Conservation (phyloP, 2,329 filamentous ascomycete species). For the Venturia effusa region DNA sequence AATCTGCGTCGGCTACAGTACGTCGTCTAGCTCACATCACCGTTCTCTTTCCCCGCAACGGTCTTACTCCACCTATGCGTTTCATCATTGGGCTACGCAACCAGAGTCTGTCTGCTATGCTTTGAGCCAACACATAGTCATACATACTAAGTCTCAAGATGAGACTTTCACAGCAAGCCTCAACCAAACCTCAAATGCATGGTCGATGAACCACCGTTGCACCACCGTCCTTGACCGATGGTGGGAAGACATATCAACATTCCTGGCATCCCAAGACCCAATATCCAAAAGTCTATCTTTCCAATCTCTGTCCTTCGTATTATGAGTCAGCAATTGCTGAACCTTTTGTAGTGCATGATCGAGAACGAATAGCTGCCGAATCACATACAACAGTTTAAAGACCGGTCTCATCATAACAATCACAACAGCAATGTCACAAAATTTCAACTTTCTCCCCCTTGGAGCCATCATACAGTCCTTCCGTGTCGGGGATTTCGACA, state of each 20-base stretch:
- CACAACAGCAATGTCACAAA: neutral
- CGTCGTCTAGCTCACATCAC: neutral
- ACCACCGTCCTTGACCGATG: neutral
- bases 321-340: neutral
- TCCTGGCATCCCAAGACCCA: neutral
- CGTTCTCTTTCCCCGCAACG: neutral
- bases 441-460: constrained; percentile 53
- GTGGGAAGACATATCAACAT: neutral
- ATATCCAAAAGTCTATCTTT: neutral
- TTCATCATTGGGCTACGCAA: neutral
- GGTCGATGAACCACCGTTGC: neutral
- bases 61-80: neutral
- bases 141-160: neutral
- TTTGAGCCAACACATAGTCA: neutral
- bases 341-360: neutral
- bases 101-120: neutral
- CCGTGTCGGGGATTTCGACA: constrained; percentile 66
- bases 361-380: neutral
- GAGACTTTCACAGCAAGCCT: neutral
- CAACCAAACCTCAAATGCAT: neutral
- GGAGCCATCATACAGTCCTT: constrained; percentile 77
- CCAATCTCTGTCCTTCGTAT: neutral
- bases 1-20: neutral
- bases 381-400: neutral
- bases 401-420: neutral